Conservation (phyloP, 1,139 yeast genomes). For the Pneumocystis sp. region DNA sequence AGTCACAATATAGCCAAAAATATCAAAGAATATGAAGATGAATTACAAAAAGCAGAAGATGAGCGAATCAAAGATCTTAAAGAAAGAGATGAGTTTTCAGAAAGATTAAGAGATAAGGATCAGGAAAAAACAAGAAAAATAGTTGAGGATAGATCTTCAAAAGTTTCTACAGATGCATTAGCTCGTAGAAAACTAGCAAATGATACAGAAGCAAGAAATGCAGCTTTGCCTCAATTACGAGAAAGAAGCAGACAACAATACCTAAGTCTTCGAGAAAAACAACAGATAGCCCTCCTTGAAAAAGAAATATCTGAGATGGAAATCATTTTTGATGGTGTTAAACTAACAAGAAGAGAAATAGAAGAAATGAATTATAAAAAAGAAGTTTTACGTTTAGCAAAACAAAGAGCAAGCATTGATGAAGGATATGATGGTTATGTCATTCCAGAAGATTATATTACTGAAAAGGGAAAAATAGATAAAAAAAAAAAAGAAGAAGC, state of each 20-base stretch:
- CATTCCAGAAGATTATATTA: constrained; percentile 44
- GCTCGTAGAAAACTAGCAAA: constrained; percentile 16
- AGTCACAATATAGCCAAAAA: constrained; percentile 3
- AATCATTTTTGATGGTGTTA: constrained; percentile 32
- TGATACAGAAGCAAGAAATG: constrained; percentile 17
- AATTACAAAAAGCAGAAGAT: constrained; percentile 10
- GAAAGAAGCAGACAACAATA: constrained; percentile 36
- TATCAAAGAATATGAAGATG: constrained; percentile 8
- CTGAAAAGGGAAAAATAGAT: constrained; percentile 39
- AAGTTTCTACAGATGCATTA: constrained; percentile 5
- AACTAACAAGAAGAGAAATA: constrained; percentile 35
- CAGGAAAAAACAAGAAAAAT: constrained; percentile 7
- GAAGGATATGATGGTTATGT: constrained; percentile 29
- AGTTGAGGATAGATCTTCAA: constrained; percentile 12
- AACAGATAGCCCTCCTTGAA: constrained; percentile 31
- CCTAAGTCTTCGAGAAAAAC: constrained; percentile 34
- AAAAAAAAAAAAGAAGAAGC: constrained; percentile 36
- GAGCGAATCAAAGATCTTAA: constrained; percentile 17
- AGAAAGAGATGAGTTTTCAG: constrained; percentile 24
- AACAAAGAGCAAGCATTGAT: constrained; percentile 29
- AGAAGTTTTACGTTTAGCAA: constrained; percentile 31
- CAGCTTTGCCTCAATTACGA: constrained; percentile 26
- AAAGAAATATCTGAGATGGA: constrained; percentile 36
- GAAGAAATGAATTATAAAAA: constrained; percentile 38
- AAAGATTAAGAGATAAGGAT: constrained; percentile 20